Percentiles rank a stretch among this genome's conserved stretches.
Evolutionary conservation across 2,329 filamentous ascomycete species (phyloP).

Genomic region (Cytospora paraplurivora): DNA sequence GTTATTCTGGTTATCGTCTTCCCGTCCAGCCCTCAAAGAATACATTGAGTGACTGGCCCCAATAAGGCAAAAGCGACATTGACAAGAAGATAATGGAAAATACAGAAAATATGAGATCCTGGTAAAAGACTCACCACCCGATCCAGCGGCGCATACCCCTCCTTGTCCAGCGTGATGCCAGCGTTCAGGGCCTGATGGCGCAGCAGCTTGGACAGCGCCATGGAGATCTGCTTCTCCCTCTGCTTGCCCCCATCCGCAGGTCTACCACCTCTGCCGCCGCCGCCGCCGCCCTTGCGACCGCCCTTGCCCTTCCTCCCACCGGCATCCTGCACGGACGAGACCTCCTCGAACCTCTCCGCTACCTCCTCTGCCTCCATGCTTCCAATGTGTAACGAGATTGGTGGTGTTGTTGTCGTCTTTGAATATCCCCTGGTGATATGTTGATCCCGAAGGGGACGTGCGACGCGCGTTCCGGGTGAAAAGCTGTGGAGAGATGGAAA

Average conservation of each 20-base stretch:
- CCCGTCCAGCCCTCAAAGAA: no score
- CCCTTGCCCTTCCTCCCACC: constrained; percentile 31
- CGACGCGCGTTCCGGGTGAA: neutral
- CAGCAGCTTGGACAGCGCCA: constrained; percentile 56
- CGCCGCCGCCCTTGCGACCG: constrained; percentile 34
- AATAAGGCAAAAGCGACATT: neutral
- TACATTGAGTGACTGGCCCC: no score
- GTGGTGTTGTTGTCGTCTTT: neutral
- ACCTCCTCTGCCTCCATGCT: constrained; percentile 26
- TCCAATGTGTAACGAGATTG: neutral
- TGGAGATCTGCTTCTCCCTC: constrained; percentile 54
- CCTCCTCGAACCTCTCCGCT: constrained; percentile 29
- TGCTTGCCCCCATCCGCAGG: constrained; percentile 38
- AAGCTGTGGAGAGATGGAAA: neutral
- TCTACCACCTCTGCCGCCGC: constrained; percentile 37
- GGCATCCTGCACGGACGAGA: constrained; percentile 9
- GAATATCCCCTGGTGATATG: neutral
- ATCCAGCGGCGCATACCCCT: constrained; percentile 61
- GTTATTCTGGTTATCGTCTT: no score
- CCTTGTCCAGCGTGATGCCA: constrained; percentile 58
- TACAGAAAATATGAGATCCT: neutral
- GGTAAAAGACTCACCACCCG: constrained; percentile 54
- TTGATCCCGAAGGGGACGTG: neutral
- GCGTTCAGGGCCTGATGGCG: constrained; percentile 59
- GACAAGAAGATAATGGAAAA: neutral